phyloP scores from a whole-genome alignment of 192 early-diverging fungal genomes.

The Gorgonomyces haynaldii region DNA sequence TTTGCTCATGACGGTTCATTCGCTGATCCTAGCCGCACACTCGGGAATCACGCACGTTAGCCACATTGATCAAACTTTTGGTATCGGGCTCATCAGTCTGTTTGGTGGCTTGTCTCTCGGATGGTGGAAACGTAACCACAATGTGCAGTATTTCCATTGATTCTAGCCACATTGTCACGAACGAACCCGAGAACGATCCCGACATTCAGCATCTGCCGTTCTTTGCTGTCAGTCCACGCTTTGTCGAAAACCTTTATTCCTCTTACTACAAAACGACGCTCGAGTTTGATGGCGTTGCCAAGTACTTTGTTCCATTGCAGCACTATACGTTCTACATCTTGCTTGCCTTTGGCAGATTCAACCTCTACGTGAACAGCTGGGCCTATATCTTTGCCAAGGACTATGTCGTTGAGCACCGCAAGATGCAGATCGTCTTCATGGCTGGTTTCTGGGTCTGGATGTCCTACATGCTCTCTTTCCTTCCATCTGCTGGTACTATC shows the following conservation, averaged over 20 bases:
- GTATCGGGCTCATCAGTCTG: slow-evolving; percentile 68
- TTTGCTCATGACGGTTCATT: slow-evolving; percentile 69
- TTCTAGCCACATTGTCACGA: slow-evolving; percentile 93
- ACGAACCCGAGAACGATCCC: slow-evolving; percentile 88
- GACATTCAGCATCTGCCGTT: slow-evolving; percentile 98
- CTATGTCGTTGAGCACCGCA: slow-evolving; percentile 61
- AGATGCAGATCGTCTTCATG: slow-evolving; percentile 64
- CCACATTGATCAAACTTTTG: slow-evolving; percentile 65
- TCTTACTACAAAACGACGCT: slow-evolving; percentile 76
- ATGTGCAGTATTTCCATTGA: no score
- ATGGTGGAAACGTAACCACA: slow-evolving; percentile 97
- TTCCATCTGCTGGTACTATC: slow-evolving; percentile 55
- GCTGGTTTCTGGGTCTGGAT: slow-evolving; percentile 73
- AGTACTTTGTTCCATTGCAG: slow-evolving; percentile 68
- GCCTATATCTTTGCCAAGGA: slow-evolving; percentile 49
- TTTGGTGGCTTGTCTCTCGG: slow-evolving; percentile 81
- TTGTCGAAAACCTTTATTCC: slow-evolving; percentile 77
- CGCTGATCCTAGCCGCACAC: slow-evolving; percentile 61
- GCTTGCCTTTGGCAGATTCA: slow-evolving; percentile 85
- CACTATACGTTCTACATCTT: slow-evolving; percentile 79
- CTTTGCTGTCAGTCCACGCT: slow-evolving; percentile 70
- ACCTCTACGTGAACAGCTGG: slow-evolving; percentile 71
- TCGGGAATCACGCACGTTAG: slow-evolving; percentile 70
- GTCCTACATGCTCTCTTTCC: slow-evolving; percentile 45
- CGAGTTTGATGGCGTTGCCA: slow-evolving; percentile 65